phyloP scores from a whole-genome alignment of 2,329 filamentous ascomycete genomes.

The Monosporascus sp. region DNA sequence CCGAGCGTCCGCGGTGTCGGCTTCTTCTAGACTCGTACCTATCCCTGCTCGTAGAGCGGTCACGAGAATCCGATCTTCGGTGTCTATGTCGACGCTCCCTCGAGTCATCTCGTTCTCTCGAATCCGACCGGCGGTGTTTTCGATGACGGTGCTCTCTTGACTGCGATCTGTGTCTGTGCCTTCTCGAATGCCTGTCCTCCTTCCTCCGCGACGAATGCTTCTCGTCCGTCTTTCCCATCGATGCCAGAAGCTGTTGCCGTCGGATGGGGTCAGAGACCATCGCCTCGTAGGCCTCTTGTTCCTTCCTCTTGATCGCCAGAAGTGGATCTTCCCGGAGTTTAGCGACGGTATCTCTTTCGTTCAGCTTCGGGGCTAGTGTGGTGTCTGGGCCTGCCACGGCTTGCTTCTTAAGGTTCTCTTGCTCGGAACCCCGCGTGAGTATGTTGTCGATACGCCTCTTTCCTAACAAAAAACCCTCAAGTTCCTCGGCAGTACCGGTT shows the following conservation, averaged over 20 bases:
- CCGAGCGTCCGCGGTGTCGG: constrained; percentile 13
- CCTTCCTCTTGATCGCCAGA: constrained; percentile 87
- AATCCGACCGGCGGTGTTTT: constrained; percentile 35
- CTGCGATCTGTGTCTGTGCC: constrained; percentile 31
- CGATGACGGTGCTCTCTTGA: constrained; percentile 32
- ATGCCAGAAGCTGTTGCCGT: constrained; percentile 60
- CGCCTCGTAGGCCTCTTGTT: constrained; percentile 73
- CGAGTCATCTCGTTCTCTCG: constrained; percentile 34
- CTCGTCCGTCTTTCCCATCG: constrained; percentile 52
- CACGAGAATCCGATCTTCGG: constrained; percentile 41
- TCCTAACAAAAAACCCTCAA: constrained; percentile 87
- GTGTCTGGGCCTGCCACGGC: constrained; percentile 49
- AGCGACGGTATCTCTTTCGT: constrained; percentile 69
- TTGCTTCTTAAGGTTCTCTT: constrained; percentile 74
- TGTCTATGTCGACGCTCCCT: constrained; percentile 34
- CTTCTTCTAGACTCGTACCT: constrained; percentile 29
- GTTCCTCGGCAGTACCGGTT: constrained; percentile 76
- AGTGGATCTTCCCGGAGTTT: constrained; percentile 92
- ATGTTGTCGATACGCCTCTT: constrained; percentile 84
- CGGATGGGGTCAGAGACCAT: constrained; percentile 75
- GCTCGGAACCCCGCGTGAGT: constrained; percentile 75
- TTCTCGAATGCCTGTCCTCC: constrained; percentile 40
- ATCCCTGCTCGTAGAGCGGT: constrained; percentile 32
- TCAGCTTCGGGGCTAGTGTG: constrained; percentile 60
- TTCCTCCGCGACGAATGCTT: constrained; percentile 30